Evolutionary conservation across 441 rosid species (phyloP).

Genomic region (Erodium texanum): DNA sequence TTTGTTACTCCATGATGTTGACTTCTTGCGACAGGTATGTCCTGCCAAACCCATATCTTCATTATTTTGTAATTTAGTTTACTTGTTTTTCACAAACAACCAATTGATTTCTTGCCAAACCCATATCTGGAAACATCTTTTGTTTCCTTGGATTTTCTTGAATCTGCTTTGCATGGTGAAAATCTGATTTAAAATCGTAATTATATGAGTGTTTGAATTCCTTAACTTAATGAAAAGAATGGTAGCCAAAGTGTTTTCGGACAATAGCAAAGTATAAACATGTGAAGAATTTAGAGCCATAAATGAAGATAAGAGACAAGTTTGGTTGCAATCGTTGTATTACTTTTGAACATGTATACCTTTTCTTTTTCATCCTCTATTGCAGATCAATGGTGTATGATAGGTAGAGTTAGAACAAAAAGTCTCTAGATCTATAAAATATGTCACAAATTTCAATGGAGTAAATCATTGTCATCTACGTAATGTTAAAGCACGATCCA

Average conservation of each 20-base stretch:
- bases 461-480: background rate
- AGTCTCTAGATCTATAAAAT: too few species aligned
- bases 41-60: background rate
- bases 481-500: too few species aligned
- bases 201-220: too few species aligned
- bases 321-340: background rate
- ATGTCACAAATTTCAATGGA: background rate
- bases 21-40: background rate
- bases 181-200: too few species aligned
- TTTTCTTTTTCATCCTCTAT: background rate
- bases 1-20: background rate
- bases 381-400: background rate
- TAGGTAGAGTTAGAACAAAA: background rate
- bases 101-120: background rate
- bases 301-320: background rate
- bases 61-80: background rate
- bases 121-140: background rate
- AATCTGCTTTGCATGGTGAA: too few species aligned
- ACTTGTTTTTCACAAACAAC: background rate
- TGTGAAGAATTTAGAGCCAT: background rate
- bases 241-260: background rate
- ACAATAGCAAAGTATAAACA: background rate
- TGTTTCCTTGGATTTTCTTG: background rate
- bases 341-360: background rate
- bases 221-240: too few species aligned